phyloP scores from a whole-genome alignment of 768 basidiomycete genomes.

The Kwoniella europaea region DNA sequence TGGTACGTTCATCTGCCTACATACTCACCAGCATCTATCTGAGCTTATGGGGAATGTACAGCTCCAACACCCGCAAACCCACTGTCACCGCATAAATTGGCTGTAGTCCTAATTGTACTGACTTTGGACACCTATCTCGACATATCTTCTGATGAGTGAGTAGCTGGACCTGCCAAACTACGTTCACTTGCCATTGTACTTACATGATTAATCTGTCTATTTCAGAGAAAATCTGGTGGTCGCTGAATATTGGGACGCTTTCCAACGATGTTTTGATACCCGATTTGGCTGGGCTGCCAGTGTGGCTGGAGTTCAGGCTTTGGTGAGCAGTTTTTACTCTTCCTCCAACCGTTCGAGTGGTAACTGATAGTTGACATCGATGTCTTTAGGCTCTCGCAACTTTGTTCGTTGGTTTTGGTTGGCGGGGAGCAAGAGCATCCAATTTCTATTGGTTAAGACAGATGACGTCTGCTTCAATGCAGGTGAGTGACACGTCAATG shows the following conservation, averaged over 20 bases:
- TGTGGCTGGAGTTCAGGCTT: constrained; percentile 51
- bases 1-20: constrained; percentile 6
- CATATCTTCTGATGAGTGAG: constrained; percentile 32
- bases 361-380: not conserved
- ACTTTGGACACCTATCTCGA: constrained; percentile 48
- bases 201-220: too few relatives aligned
- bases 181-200: too few relatives aligned
- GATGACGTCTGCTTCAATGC: constrained; percentile 43
- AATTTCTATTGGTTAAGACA: constrained; percentile 51
- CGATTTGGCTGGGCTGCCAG: constrained; percentile 49
- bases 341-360: not conserved
- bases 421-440: constrained; percentile 45
- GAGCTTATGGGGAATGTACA: not conserved
- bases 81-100: constrained; percentile 51
- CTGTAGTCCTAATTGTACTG: constrained; percentile 48
- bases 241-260: constrained; percentile 46
- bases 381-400: constrained; percentile 29
- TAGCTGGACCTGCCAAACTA: not conserved
- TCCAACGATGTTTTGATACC: constrained; percentile 50
- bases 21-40: too few relatives aligned
- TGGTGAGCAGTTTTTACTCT: constrained; percentile 19
- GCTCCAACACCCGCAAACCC: constrained; percentile 48
- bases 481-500: constrained; percentile 19
- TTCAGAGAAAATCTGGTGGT: constrained; percentile 33
- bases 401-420: constrained; percentile 51